A percentile compares a stretch with the other conserved stretches of the same genome.
phyloP scores from a whole-genome alignment of 2,329 filamentous ascomycete species.

The Penicillium sp. region DNA sequence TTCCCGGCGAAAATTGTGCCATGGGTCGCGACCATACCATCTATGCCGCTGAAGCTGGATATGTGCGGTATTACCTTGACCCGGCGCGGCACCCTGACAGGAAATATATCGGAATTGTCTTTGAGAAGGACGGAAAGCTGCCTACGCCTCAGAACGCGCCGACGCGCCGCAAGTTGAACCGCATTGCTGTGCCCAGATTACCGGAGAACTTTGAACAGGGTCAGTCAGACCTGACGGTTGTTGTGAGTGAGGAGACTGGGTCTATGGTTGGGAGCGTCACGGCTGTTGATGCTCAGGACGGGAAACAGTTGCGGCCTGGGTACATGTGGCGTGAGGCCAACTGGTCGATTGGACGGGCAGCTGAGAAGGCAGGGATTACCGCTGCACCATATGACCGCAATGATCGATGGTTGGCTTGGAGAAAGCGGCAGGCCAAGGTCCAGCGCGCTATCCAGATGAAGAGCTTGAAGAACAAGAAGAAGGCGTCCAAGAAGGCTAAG shows the following conservation, averaged over 20 bases:
- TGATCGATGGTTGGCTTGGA: conserved; percentile 69
- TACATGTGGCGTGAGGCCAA: conserved; percentile 71
- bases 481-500: conserved; percentile 44
- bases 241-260: conserved; percentile 26
- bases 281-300: conserved; percentile 32
- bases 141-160: conserved; percentile 77
- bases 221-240: conserved; percentile 34
- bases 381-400: conserved; percentile 61
- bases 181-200: conserved; percentile 60
- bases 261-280: conserved; percentile 30
- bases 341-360: conserved; percentile 69
- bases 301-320: conserved; percentile 54
- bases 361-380: conserved; percentile 63
- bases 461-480: conserved; percentile 56
- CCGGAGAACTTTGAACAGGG: conserved; percentile 24
- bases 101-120: conserved; percentile 93
- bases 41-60: conserved; percentile 81
- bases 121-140: conserved; percentile 78
- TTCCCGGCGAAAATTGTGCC: conserved; percentile 90
- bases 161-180: conserved; percentile 75
- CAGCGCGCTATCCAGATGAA: conserved; percentile 59
- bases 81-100: conserved; percentile 79
- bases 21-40: conserved; percentile 98
- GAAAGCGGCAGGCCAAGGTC: conserved; percentile 59
- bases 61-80: conserved; percentile 96